Evolutionary conservation across 2,329 filamentous ascomycete species (phyloP), one percentile per base, ranked within the genome.

Genomic region (Talaromyces sp.): DNA sequence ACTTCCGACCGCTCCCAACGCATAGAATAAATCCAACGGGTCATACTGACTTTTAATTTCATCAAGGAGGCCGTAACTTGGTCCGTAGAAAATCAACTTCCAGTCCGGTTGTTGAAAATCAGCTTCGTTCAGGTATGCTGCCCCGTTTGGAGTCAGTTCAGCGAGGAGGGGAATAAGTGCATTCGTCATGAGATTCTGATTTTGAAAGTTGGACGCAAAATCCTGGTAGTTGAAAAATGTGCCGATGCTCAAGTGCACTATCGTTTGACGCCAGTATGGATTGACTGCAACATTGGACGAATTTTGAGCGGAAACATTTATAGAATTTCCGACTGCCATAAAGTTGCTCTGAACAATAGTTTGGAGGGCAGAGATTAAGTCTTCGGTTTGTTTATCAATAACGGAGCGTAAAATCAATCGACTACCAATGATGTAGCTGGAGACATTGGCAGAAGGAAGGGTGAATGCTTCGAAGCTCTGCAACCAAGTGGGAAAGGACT

Each of bases 111-210:
- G 77, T 36, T 73, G 73, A 69, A 77, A 79, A 63, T 80, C 73
- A 17, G 70, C 78, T 66, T 82, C 80, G 62, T 81, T 82, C 64
- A 79, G 65, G 67, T 83, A 82, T 1, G 71, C 72, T 1, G 77
- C 77, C 13, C 73, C 73, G 40, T 74, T 72, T 0, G 79, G 79
- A 1, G 79, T 79, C 8, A 79, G 67, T 5, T 71, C 74, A 61
- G 77, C 76, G 1, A 83, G 69, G 58, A 74, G 70, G 3, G 80
- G 78, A 10, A 79, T 72, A 11, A 75, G 73, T 0, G 76, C 70
- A 25, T 79, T 67, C 1, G 61, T 63, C 31, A 63, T 56, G 1
- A 53, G 8, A 11, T 53, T 15, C 13, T 53, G n/a, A 17, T 63
- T 78, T 80, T 36, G n/a, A 5, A 56, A 15, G 31, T 63, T 56